These are phyloP conservation scores for Ceratobasidium sp. DNA, from an alignment of 1,284 basidiomycete species.

Conservation along the genomic window DNA sequence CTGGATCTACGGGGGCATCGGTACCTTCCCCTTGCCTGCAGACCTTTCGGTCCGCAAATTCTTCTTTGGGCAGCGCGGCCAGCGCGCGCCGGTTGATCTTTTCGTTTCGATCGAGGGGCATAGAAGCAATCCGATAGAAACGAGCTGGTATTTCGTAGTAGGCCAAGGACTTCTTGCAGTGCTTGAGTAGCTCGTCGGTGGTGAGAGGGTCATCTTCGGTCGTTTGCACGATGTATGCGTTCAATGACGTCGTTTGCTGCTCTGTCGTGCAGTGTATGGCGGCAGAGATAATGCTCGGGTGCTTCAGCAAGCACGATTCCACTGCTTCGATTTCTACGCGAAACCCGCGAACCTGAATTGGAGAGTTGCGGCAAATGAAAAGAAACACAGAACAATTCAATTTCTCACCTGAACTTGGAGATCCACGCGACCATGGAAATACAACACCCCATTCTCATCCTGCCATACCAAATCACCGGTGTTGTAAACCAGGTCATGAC, in stretches of 20 bases:
- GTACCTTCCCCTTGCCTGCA: no score
- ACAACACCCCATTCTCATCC: neutral
- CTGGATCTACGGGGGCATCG: conserved; percentile 1
- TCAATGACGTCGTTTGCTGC: neutral
- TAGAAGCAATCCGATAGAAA: neutral
- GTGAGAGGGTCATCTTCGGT: neutral
- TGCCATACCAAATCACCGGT: conserved; percentile 5
- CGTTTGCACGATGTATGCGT: neutral
- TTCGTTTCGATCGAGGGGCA: neutral
- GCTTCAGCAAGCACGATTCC: neutral
- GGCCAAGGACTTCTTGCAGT: neutral
- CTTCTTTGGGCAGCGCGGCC: neutral
- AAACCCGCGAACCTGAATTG: conserved; percentile 5
- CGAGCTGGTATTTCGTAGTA: conserved; percentile 14
- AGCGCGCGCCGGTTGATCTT: conserved; percentile 12
- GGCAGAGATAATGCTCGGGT: neutral
- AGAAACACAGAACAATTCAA: neutral
- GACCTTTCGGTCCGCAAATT: no score
- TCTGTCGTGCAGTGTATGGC: neutral
- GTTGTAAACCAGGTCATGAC: neutral
- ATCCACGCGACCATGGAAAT: conserved; percentile 7
- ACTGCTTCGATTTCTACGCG: conserved; percentile 23
- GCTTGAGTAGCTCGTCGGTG: neutral
- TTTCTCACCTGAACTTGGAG: conserved; percentile 11
- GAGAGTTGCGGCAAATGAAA: neutral